These are phyloP conservation scores for Anthracocystis panici-leucophaei DNA, from an alignment of 1,284 basidiomycete species.

Conservation along the genomic window DNA sequence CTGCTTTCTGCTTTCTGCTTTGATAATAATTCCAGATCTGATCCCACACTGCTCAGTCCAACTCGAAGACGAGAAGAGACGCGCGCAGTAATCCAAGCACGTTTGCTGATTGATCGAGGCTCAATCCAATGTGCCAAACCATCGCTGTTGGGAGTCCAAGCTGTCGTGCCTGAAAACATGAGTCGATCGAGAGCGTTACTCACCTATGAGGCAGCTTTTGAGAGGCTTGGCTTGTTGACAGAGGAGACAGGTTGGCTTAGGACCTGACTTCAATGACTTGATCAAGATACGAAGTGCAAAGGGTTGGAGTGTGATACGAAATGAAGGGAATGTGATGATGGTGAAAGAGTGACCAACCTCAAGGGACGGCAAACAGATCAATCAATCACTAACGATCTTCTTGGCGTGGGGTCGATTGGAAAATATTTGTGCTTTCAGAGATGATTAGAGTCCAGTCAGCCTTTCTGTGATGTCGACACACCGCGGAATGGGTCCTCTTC, in stretches of 20 bases:
- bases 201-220: slow-evolving; percentile 36
- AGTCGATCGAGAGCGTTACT: slow-evolving; percentile 5
- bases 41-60: too few species aligned
- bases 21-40: too few species aligned
- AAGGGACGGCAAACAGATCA: not conserved
- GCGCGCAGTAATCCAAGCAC: too few species aligned
- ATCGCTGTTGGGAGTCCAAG: not conserved
- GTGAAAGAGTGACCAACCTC: not conserved
- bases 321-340: slow-evolving; percentile 19
- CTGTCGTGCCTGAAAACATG: too few species aligned
- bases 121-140: not conserved
- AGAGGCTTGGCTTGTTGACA: slow-evolving; percentile 17
- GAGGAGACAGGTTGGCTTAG: slow-evolving; percentile 49
- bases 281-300: slow-evolving; percentile 10
- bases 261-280: slow-evolving; percentile 31
- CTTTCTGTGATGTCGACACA: not conserved
- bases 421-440: too few species aligned
- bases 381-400: slow-evolving; percentile 13
- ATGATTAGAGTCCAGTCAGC: too few species aligned
- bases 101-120: not conserved
- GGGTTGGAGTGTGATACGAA: slow-evolving; percentile 14
- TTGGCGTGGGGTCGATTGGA: slow-evolving; percentile 19
- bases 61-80: too few species aligned
- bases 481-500: too few species aligned
- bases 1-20: too few species aligned